These are phyloP conservation scores for Dipodascopsis uninucleata DNA, from an alignment of 805 yeast genomes.

Conservation along the genomic window DNA sequence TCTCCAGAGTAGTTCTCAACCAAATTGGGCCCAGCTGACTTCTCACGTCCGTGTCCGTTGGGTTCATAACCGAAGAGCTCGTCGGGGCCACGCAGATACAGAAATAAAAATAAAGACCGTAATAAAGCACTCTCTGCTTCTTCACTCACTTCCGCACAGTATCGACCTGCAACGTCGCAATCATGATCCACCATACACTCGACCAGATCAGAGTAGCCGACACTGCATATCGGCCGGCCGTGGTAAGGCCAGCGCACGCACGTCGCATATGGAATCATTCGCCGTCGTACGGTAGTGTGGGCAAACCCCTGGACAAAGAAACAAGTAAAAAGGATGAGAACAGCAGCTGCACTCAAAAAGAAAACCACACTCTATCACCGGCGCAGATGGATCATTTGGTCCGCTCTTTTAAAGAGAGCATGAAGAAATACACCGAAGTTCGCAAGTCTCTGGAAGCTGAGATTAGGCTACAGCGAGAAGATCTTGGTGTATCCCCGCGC, in stretches of 20 bases:
- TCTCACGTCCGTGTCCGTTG: no score
- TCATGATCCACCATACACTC: background rate
- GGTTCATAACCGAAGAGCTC: no score
- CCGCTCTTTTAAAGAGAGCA: constrained; percentile 11
- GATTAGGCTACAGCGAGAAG: background rate
- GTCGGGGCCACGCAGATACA: no score
- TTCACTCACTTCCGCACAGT: no score
- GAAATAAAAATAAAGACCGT: no score
- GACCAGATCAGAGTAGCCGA: background rate
- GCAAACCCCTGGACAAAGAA: background rate
- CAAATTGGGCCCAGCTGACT: no score
- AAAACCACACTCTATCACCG: background rate
- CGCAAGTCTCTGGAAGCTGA: constrained; percentile 7
- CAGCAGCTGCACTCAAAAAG: no score
- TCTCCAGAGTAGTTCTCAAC: no score
- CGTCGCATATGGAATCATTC: background rate
- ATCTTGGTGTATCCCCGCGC: background rate
- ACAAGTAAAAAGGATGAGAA: background rate
- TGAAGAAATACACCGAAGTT: constrained; percentile 8
- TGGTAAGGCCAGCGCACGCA: background rate
- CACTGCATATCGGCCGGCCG: background rate
- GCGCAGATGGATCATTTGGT: constrained; percentile 10
- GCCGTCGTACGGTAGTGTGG: background rate
- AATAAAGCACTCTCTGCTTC: no score
- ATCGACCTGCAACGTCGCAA: no score